Conservation (phyloP, 1,284 basidiomycete genomes). For the Phellinidium pouzarii region DNA sequence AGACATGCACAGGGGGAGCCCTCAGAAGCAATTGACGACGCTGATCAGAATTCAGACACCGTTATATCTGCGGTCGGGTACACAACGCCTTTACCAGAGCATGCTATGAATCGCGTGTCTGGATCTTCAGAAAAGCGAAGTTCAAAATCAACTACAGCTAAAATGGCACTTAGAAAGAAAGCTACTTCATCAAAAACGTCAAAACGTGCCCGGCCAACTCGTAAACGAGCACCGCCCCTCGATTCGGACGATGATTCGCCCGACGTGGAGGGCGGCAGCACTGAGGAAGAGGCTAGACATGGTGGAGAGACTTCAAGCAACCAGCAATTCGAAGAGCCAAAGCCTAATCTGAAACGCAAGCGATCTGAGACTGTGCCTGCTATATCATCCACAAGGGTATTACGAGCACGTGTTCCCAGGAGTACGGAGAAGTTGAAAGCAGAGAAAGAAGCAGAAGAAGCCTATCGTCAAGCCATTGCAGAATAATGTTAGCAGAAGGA, state of each 20-base stretch:
- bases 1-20: slow-evolving; percentile 16
- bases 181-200: neutral
- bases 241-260: slow-evolving; percentile 1
- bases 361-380: slow-evolving; percentile 9
- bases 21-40: neutral
- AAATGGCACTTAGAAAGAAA: neutral
- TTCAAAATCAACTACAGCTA: neutral
- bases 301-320: slow-evolving; percentile 9
- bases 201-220: neutral
- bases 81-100: neutral
- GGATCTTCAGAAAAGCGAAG: neutral
- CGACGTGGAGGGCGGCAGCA: slow-evolving; percentile 22
- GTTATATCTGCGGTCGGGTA: neutral
- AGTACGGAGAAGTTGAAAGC: slow-evolving; percentile 37
- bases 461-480: slow-evolving; percentile 38
- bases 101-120: neutral
- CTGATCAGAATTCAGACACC: neutral
- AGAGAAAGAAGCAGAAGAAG: slow-evolving; percentile 42
- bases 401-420: slow-evolving; percentile 49
- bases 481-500: slow-evolving; percentile 24
- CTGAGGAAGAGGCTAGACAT: slow-evolving; percentile 23
- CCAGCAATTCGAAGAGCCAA: neutral
- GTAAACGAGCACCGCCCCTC: neutral
- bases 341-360: slow-evolving; percentile 25
- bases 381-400: slow-evolving; percentile 35